phyloP scores from a whole-genome alignment of 2,329 filamentous ascomycete species.

The Aspergillus intermedius region DNA sequence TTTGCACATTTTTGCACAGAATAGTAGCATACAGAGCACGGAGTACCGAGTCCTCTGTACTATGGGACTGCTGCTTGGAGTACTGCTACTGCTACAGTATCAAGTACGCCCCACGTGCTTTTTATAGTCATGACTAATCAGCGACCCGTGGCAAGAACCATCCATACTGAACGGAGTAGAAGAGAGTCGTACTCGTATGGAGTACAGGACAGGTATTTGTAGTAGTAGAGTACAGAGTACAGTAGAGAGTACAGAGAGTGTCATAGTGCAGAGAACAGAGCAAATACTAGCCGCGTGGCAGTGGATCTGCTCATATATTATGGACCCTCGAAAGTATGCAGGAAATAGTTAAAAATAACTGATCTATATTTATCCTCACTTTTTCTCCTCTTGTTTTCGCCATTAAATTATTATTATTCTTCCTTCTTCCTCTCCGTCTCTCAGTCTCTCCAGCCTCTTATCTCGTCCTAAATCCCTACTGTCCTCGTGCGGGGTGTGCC shows the following conservation, averaged over 20 bases:
- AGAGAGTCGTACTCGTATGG: no score
- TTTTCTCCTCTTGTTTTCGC: not conserved
- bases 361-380: not conserved
- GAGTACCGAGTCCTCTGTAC: not conserved
- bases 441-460: not conserved
- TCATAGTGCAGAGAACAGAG: no score
- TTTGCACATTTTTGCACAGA: no score
- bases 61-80: no score
- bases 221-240: no score
- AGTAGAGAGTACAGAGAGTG: no score
- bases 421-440: not conserved
- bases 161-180: no score
- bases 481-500: not conserved
- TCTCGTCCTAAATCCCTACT: not conserved
- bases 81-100: no score
- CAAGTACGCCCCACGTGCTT: no score
- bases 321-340: not conserved
- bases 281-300: not conserved
- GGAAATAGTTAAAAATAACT: not conserved
- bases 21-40: not conserved
- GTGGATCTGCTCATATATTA: not conserved
- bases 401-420: not conserved
- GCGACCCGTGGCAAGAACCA: no score
- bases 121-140: no score
- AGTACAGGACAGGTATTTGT: no score